Conservation (phyloP, 306 rosid species). For the Abrus precatorius region DNA sequence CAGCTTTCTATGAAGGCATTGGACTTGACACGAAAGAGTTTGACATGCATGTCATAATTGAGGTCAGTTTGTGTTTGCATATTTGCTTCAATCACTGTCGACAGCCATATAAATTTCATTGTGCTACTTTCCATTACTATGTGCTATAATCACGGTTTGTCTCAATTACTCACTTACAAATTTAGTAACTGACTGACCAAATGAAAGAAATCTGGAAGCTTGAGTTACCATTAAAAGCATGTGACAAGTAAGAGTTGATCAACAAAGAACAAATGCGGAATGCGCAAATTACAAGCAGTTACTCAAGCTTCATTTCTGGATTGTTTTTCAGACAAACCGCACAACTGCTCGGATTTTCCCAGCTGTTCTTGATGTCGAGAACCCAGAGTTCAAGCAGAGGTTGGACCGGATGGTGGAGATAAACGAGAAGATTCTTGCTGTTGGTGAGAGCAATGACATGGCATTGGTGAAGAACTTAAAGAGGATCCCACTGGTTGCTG, state of each 20-base stretch:
- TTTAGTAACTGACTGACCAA: neutral
- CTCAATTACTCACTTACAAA: neutral
- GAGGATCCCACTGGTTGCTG: constrained; percentile 88
- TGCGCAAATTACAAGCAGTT: constrained; percentile 2
- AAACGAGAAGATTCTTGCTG: constrained; percentile 76
- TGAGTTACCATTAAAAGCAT: neutral
- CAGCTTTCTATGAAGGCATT: constrained; percentile 96
- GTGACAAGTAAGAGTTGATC: constrained; percentile 3
- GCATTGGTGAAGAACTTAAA: constrained; percentile 88
- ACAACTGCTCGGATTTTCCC: constrained; percentile 97
- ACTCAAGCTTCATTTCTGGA: constrained; percentile 2
- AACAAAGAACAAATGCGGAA: constrained; percentile 10
- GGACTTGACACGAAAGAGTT: constrained; percentile 94
- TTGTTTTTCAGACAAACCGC: constrained; percentile 84
- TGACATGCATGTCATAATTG: constrained; percentile 99
- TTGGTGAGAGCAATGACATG: constrained; percentile 72
- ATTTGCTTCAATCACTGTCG: neutral
- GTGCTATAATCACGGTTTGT: neutral
- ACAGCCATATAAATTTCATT: neutral
- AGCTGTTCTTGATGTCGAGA: constrained; percentile 95
- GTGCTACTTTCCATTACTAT: neutral
- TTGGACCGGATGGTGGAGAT: constrained; percentile 92
- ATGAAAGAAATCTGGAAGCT: constrained; percentile 14
- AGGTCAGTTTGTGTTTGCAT: constrained; percentile 63
- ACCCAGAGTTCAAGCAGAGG: constrained; percentile 94